phyloP scores from a whole-genome alignment of 805 yeast species.

The Huiozyma naganishii region DNA sequence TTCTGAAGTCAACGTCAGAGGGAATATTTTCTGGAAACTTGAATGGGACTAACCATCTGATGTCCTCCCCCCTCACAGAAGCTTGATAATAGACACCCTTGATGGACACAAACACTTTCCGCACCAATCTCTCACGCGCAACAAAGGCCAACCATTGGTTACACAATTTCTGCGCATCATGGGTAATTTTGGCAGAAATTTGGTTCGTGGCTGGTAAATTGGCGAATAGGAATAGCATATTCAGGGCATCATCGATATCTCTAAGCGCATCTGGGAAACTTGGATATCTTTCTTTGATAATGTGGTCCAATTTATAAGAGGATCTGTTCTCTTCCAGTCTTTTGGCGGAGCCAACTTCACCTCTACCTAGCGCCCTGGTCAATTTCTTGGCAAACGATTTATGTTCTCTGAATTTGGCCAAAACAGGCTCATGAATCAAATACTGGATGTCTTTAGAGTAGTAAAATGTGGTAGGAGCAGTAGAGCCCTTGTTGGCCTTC shows the following conservation, averaged over 20 bases:
- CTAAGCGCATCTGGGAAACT: conserved; percentile 84
- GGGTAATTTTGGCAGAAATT: conserved; percentile 70
- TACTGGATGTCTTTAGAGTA: conserved; percentile 91
- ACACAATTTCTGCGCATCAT: conserved; percentile 75
- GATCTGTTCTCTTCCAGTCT: conserved; percentile 61
- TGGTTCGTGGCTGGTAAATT: conserved; percentile 89
- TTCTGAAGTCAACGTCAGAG: conserved; percentile 85
- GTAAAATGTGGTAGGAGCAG: conserved; percentile 91
- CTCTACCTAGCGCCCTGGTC: conserved; percentile 81
- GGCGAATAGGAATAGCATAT: conserved; percentile 88
- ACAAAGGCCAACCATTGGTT: conserved; percentile 94
- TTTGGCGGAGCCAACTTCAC: conserved; percentile 84
- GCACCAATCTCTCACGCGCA: conserved; percentile 69
- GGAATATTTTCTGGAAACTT: conserved; percentile 96
- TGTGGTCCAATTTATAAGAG: conserved; percentile 74
- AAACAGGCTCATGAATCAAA: conserved; percentile 87
- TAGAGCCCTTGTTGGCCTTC: conserved; percentile 96
- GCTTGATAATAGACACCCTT: conserved; percentile 97
- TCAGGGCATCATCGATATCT: conserved; percentile 90
- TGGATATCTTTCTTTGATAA: conserved; percentile 92
- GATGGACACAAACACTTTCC: conserved; percentile 89
- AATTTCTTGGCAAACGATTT: conserved; percentile 88
- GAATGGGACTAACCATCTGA: conserved; percentile 94
- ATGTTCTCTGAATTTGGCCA: conserved; percentile 87
- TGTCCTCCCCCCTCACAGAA: conserved; percentile 76